Evolutionary conservation across 805 yeast species (phyloP).

Genomic region (Starmerella floris): DNA sequence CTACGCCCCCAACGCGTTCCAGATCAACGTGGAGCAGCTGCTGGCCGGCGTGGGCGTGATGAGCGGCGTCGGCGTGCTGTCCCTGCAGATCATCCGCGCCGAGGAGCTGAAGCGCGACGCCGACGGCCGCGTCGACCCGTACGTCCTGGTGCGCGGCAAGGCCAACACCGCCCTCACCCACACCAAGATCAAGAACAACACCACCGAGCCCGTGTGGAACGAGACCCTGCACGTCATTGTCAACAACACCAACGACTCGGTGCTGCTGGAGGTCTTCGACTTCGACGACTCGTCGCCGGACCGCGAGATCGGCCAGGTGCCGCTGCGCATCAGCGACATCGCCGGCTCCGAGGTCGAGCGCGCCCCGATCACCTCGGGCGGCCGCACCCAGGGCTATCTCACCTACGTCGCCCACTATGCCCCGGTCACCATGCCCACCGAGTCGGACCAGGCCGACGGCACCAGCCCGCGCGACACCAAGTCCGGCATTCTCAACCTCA

Average conservation of each 20-base stretch:
- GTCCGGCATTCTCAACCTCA: conserved; percentile 76
- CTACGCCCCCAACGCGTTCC: conserved; percentile 82
- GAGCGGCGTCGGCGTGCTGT: conserved; percentile 77
- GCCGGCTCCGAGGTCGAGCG: conserved; percentile 35
- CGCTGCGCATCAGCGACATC: conserved; percentile 57
- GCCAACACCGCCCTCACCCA: conserved; percentile 41
- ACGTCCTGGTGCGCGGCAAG: conserved; percentile 52
- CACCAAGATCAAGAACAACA: conserved; percentile 55
- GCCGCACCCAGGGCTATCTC: conserved; percentile 68
- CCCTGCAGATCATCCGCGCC: conserved; percentile 54
- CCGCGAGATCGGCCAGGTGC: conserved; percentile 62
- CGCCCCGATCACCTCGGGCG: conserved; percentile 60
- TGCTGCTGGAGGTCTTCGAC: conserved; percentile 58
- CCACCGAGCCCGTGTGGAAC: conserved; percentile 69
- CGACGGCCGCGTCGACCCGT: conserved; percentile 83
- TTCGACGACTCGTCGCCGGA: conserved; percentile 69
- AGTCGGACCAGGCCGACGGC: conserved; percentile 39
- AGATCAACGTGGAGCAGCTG: conserved; percentile 81
- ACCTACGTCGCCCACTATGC: conserved; percentile 57
- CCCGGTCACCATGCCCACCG: conserved; percentile 47
- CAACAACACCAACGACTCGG: conserved; percentile 67
- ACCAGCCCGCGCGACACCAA: conserved; percentile 66
- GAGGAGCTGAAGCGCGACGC: conserved; percentile 50
- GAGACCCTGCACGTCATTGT: conserved; percentile 62
- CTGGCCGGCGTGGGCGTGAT: conserved; percentile 67